phyloP scores from a whole-genome alignment of 352 stramenopile species.

The Phytophthora sansomeana region DNA sequence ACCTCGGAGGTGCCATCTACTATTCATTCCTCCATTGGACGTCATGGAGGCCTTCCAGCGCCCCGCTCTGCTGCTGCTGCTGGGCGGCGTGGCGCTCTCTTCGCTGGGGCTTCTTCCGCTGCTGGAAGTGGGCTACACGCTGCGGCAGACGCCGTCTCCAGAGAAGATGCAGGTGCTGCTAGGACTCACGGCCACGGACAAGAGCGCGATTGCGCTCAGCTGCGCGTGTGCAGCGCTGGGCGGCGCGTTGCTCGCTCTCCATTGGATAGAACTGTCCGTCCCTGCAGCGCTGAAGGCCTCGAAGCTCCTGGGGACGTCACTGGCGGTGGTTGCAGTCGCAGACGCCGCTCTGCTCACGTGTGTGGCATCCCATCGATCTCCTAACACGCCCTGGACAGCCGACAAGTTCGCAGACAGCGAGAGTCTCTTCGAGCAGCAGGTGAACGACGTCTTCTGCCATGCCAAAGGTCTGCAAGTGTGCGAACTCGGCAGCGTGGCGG shows the following conservation, averaged over 20 bases:
- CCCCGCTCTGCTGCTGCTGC: conserved; percentile 23
- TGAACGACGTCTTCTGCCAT: conserved; percentile 64
- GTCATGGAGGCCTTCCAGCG: conserved; percentile 23
- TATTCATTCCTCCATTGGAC: conserved; percentile 9
- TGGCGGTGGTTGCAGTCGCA: conserved; percentile 23
- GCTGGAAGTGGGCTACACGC: conserved; percentile 33
- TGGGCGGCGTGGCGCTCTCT: conserved; percentile 31
- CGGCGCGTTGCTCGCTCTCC: conserved; percentile 31
- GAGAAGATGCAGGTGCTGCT: conserved; percentile 27
- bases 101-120: conserved; percentile 42
- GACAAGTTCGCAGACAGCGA: conserved; percentile 37
- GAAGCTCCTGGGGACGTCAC: conserved; percentile 21
- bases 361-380: conserved; percentile 20
- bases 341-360: conserved; percentile 27
- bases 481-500: conserved; percentile 42
- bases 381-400: conserved; percentile 41
- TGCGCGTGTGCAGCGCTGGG: conserved; percentile 24
- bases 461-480: conserved; percentile 54
- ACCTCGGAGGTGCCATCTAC: conserved; percentile 2
- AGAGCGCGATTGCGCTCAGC: conserved; percentile 33
- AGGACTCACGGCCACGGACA: conserved; percentile 38
- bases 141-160: conserved; percentile 2
- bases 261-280: conserved; percentile 31
- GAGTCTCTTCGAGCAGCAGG: conserved; percentile 38
- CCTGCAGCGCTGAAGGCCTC: conserved; percentile 7